Percentiles rank a stretch among this genome's conserved stretches.
phyloP scores from a whole-genome alignment of 768 basidiomycete species.

The Boletus rubescentipes region DNA sequence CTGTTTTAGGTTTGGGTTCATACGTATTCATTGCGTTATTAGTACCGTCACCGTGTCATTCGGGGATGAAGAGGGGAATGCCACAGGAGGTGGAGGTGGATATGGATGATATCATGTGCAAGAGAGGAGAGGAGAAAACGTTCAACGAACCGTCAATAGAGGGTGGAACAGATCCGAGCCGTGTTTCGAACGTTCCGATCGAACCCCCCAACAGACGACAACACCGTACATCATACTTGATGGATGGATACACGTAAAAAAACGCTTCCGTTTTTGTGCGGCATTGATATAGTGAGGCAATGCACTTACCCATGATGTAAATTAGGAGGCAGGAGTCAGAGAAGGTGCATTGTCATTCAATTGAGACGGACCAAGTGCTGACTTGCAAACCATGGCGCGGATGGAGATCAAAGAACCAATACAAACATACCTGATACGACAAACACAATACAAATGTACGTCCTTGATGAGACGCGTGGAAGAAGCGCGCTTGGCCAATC shows the following conservation, averaged over 20 bases:
- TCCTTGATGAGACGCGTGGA: not conserved
- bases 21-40: no score
- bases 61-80: no score
- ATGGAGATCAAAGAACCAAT: no score
- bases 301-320: not conserved
- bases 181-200: not conserved
- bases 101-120: not conserved
- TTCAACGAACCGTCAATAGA: not conserved
- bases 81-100: not conserved
- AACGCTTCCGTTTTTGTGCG: not conserved
- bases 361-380: not conserved
- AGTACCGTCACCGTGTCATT: no score
- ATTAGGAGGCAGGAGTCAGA: not conserved
- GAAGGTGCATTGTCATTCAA: not conserved
- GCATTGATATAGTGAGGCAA: not conserved
- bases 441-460: not conserved
- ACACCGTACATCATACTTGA: not conserved
- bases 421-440: not conserved
- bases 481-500: not conserved
- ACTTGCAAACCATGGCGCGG: not conserved
- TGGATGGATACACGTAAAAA: constrained; percentile 5
- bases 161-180: constrained; percentile 6
- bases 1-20: no score
- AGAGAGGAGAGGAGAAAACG: not conserved
- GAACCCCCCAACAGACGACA: not conserved